Percentiles rank a stretch among this genome's conserved stretches.
phyloP scores from a whole-genome alignment of 768 basidiomycete species.

The Lactarius trivialis region DNA sequence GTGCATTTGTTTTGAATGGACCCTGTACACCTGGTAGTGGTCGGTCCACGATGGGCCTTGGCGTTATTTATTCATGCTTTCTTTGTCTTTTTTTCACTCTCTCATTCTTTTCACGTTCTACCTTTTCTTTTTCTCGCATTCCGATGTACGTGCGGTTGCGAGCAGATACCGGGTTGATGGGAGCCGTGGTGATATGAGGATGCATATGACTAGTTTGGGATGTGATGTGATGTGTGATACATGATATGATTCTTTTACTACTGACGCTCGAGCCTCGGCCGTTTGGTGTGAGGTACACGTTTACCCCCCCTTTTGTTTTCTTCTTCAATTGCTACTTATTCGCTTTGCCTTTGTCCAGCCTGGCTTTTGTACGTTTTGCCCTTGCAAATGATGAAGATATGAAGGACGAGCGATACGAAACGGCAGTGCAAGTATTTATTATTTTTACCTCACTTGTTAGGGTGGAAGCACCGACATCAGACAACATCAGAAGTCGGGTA shows the following conservation, averaged over 20 bases:
- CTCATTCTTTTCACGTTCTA: background rate
- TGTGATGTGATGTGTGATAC: background rate
- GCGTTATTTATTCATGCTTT: slow-evolving; percentile 1
- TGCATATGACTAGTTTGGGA: background rate
- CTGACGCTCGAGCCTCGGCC: background rate
- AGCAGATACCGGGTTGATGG: background rate
- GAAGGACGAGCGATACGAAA: background rate
- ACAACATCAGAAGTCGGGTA: too few relatives aligned
- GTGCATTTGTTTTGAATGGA: slow-evolving; percentile 60
- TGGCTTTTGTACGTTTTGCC: background rate
- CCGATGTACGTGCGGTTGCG: background rate
- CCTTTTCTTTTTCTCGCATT: background rate
- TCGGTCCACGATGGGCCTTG: too few relatives aligned
- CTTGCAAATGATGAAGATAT: background rate
- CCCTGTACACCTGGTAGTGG: too few relatives aligned
- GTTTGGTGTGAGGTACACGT: background rate
- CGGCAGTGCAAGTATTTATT: background rate
- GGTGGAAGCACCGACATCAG: too few relatives aligned
- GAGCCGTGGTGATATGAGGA: background rate
- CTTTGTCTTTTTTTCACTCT: background rate
- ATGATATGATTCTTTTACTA: background rate
- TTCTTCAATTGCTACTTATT: background rate
- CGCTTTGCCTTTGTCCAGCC: background rate
- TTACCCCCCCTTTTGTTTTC: too few relatives aligned
- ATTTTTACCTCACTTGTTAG: too few relatives aligned